Evolutionary conservation across 345 rosid species (phyloP).

Genomic region (Brassica juncea): DNA sequence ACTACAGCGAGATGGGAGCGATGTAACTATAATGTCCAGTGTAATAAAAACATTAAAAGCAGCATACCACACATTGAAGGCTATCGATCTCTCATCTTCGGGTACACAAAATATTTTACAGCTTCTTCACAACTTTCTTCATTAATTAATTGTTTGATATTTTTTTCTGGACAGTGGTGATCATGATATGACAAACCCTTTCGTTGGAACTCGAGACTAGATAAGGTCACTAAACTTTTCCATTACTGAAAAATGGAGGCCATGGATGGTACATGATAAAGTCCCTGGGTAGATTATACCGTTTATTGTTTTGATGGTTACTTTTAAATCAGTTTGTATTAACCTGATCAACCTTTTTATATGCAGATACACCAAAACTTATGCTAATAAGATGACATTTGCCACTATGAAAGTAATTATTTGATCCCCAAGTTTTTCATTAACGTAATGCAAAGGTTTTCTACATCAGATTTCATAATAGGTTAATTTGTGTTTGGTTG

Average conservation of each 20-base stretch:
- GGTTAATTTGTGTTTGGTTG: constrained; percentile 11
- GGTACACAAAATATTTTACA: not conserved
- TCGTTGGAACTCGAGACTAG: constrained; percentile 60
- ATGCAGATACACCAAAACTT: constrained; percentile 59
- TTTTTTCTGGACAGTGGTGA: constrained; percentile 53
- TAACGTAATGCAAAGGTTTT: not conserved
- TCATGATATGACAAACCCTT: constrained; percentile 57
- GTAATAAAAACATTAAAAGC: constrained; percentile 14
- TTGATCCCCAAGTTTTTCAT: too few relatives aligned
- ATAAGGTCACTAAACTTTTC: constrained; percentile 55
- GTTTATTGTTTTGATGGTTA: not conserved
- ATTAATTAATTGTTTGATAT: not conserved
- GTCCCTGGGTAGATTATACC: constrained; percentile 34
- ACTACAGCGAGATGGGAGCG: constrained; percentile 19
- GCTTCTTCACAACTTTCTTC: not conserved
- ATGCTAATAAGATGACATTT: constrained; percentile 65
- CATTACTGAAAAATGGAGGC: constrained; percentile 60
- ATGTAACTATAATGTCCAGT: not conserved
- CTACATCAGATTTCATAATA: not conserved
- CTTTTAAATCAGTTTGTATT: not conserved
- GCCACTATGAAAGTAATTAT: constrained; percentile 64
- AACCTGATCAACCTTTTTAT: not conserved
- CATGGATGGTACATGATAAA: constrained; percentile 54
- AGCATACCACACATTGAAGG: constrained; percentile 28
- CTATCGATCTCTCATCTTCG: constrained; percentile 28